Base-by-base conservation (phyloP, 768 basidiomycete species). In the Panellus pusillus region DNA sequence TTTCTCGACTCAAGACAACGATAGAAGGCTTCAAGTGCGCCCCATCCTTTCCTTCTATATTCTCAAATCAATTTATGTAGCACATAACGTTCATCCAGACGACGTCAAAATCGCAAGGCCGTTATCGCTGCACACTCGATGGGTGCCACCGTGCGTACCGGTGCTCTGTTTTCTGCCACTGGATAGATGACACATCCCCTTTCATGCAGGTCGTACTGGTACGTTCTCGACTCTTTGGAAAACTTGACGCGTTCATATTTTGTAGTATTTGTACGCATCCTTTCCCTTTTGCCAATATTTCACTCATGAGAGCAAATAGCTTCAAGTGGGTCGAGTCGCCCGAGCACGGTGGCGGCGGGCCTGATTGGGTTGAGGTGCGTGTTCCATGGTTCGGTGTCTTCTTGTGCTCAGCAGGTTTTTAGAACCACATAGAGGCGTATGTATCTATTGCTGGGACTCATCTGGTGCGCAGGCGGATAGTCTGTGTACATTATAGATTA, bases 301-400 rank as follows among this genome's bases (percentile, higher is more conserved):
- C 42, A 56, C 61, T 49, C 62, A 50, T 52, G 3, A 39, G 28
- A 29, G 24, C 19, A 36, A 40, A 1, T 54, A 95, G 93, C 66
- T 80, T 95, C 64, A 96, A 97, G 74, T 99, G 96, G 96, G 95
- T 96, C 0, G 96, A 98, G 71, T 90, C 92, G 1, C 85, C 86
- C 9, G 72, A 78, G 39, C 84, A 87, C 58, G 94, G 93, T 8
- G 78, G 79, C 2, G 96, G 93, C 13, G 96, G 95, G 2, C 72
- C 83, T 7, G 73, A 81, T 24, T 98, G 96, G 96, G 93, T 96
- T 12, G 95, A 98, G 77, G 92, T 91, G 56, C 49, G 71, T 52
- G 38, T 9, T 35, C 9, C 3, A 8, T 3, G 32, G 9, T 3
- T 8, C 32, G 31, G 2, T 43, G 38, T 12, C 37, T 42, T 11